A percentile compares a stretch with the other conserved stretches of the same genome.
Evolutionary conservation across 139 green algal genomes (phyloP).

Genomic region (Chlorella ohadii): DNA sequence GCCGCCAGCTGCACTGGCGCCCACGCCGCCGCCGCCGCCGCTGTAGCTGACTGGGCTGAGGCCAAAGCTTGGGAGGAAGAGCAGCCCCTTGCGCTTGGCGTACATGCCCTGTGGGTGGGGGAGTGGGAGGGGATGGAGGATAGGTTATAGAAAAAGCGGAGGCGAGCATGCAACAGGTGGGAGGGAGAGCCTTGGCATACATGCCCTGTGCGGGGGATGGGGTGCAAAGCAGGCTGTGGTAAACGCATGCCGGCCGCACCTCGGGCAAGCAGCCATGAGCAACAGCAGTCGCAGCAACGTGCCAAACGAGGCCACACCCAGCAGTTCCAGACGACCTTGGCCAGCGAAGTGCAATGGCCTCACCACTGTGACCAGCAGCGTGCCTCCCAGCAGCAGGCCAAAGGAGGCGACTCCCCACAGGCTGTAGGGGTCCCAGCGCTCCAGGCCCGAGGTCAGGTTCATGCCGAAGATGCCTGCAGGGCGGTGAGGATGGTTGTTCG

Average conservation of each 20-base stretch:
- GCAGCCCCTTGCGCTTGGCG: conserved; percentile 23
- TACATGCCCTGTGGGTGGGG: not conserved
- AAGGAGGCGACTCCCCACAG: conserved; percentile 30
- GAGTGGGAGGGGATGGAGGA: too few species aligned
- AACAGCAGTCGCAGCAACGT: too few species aligned
- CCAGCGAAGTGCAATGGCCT: too few species aligned
- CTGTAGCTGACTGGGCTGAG: not conserved
- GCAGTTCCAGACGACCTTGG: too few species aligned
- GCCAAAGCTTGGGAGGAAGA: conserved; percentile 31
- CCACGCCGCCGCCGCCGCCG: not conserved
- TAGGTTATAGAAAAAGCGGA: too few species aligned
- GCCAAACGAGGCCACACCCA: too few species aligned
- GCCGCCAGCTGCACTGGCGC: not conserved
- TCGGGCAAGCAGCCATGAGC: too few species aligned
- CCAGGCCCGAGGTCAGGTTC: conserved; percentile 31
- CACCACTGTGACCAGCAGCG: not conserved
- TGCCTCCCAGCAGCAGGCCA: conserved; percentile 9
- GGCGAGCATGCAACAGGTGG: too few species aligned
- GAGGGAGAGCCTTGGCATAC: too few species aligned
- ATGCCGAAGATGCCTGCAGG: conserved; percentile 38
- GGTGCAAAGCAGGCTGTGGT: too few species aligned
- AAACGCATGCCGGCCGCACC: too few species aligned
- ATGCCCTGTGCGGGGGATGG: too few species aligned
- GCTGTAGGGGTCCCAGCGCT: conserved; percentile 29
- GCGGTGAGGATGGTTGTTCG: not conserved